These are phyloP conservation scores for Trichoderma sp. DNA, from an alignment of 2,329 filamentous ascomycete species.

Conservation along the genomic window DNA sequence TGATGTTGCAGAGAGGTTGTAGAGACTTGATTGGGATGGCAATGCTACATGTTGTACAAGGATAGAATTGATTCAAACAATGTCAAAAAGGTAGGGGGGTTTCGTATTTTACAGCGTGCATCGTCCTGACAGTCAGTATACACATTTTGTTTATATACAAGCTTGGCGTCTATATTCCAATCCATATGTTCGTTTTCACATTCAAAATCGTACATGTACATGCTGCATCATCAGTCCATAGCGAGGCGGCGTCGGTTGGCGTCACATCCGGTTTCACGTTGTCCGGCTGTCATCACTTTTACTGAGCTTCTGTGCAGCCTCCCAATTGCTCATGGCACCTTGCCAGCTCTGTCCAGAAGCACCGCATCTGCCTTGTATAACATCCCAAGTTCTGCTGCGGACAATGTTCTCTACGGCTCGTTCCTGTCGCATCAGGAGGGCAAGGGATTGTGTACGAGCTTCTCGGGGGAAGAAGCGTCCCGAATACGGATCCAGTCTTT, in stretches of 20 bases:
- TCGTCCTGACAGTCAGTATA: not conserved
- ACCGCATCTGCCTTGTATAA: constrained; percentile 73
- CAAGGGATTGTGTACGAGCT: constrained; percentile 75
- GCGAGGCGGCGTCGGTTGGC: not conserved
- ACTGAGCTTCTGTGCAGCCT: constrained; percentile 32
- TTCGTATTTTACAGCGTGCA: not conserved
- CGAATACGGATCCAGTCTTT: constrained; percentile 89
- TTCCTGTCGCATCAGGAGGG: constrained; percentile 70
- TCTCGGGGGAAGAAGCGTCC: constrained; percentile 77
- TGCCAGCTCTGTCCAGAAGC: constrained; percentile 58
- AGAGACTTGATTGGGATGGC: not conserved
- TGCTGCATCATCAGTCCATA: not conserved
- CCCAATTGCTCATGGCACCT: constrained; percentile 62
- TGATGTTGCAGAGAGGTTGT: not conserved
- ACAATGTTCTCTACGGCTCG: constrained; percentile 75
- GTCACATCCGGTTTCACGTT: not conserved
- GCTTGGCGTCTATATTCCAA: not conserved
- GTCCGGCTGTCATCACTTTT: not conserved
- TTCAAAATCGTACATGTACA: not conserved
- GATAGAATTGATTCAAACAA: not conserved
- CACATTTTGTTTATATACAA: constrained; percentile 5
- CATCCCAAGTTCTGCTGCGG: constrained; percentile 73
- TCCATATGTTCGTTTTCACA: not conserved
- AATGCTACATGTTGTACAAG: not conserved
- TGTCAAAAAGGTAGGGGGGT: not conserved